Evolutionary conservation across 257 asterid species (phyloP).

Genomic region (Buddleja alternifolia): DNA sequence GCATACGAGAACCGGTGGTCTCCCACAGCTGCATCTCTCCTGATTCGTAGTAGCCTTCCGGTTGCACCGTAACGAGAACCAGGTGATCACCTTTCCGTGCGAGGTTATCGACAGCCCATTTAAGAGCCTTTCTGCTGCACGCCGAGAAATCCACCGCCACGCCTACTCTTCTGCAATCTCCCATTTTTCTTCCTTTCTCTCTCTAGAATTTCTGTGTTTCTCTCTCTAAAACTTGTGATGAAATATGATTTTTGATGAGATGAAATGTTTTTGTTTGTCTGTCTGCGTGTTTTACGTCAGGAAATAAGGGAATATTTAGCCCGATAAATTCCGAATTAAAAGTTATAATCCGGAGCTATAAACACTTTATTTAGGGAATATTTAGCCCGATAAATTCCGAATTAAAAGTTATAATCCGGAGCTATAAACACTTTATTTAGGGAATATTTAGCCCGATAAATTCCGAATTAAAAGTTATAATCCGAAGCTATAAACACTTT

Average conservation of each 20-base stretch:
- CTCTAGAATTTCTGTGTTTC: constrained; percentile 10
- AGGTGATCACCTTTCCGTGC: constrained; percentile 74
- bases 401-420: too few species aligned
- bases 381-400: too few species aligned
- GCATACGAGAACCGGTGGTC: constrained; percentile 92
- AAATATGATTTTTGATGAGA: not conserved
- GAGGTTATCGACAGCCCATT: constrained; percentile 74
- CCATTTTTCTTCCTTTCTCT: constrained; percentile 44
- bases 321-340: too few species aligned
- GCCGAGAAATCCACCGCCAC: constrained; percentile 88
- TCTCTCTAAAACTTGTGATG: not conserved
- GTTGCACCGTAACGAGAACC: constrained; percentile 64
- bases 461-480: too few species aligned
- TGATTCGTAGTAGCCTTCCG: constrained; percentile 64
- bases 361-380: too few species aligned
- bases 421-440: too few species aligned
- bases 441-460: too few species aligned
- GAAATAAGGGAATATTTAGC: constrained; percentile 13
- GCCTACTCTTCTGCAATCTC: constrained; percentile 62
- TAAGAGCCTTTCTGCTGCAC: constrained; percentile 76
- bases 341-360: too few species aligned
- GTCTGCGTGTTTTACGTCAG: constrained; percentile 3
- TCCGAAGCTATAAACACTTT: too few species aligned
- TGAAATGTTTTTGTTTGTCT: not conserved
- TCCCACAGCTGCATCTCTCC: constrained; percentile 98